Evolutionary conservation across 495 filamentous ascomycete genomes (phyloP), one percentile per base, ranked within the genome.

Genomic region (Trichoderma erinaceum): DNA sequence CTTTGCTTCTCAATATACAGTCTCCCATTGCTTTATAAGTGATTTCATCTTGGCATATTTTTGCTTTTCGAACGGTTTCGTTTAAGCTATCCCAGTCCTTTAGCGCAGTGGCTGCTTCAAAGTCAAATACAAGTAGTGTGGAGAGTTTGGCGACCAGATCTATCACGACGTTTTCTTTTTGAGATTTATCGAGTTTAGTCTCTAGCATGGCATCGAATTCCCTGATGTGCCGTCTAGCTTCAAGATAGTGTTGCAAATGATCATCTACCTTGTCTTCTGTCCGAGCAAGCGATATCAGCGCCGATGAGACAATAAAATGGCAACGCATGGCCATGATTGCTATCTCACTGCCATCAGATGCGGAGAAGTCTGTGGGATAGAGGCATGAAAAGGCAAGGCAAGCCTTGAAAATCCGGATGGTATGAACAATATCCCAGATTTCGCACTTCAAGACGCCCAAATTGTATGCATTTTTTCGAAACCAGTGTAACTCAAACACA

Each of bases 401-500:
- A 25, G 80, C 77, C 13, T 77, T 73, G 3, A 94, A 74, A 61
- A 96, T 82, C 32, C 83, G 77, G 35, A 88, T 67, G 0, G 85
- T 80, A 56, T 78, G 75, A 10, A 78, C 74, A 7, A 86, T 80
- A 21, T 82, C 72, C 81, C 89, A 87, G 15, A 70, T 75, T 0
- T 79, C 80, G 48, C 85, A 78, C 70, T 87, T 86, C 2, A 23
- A 25, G 11, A 93, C 73, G 0, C 87, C 85, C 29, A 92, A 74
- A 70, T 93, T 92, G 75, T 95, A 96, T 8, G 86, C 85, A 70
- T 88, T 92, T 66, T 86, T 85, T 63, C 86, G 87, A 75, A 96
- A 92, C 92, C 92, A 95, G 73, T 94, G 83, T 3, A 94, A 79
- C 68, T 96, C 91, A 32, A 78, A 77, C 25, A 82, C 61, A 1